phyloP scores from a whole-genome alignment of 2,329 filamentous ascomycete genomes.

The Graphiopsis chlorocephala region DNA sequence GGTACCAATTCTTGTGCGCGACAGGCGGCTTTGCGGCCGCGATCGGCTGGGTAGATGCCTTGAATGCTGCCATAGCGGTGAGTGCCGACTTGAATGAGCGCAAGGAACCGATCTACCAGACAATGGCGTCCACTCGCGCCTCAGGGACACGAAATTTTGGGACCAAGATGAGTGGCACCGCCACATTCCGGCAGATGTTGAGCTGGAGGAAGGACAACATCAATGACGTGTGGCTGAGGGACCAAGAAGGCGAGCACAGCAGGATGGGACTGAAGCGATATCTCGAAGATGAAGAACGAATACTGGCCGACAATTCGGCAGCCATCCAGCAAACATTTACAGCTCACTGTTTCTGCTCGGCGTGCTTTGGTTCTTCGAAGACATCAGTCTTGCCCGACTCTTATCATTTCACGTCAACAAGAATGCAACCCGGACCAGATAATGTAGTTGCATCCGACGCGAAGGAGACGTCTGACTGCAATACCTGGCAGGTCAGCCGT shows the following conservation, averaged over 20 bases:
- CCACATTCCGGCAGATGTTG: constrained; percentile 4
- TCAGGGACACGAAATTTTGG: too few species aligned
- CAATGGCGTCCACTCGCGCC: constrained; percentile 6
- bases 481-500: constrained; percentile 2
- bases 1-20: too few species aligned
- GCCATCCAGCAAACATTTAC: constrained; percentile 1
- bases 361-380: constrained; percentile 1
- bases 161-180: constrained; percentile 2
- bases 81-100: constrained; percentile 11
- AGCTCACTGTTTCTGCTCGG: constrained; percentile 6
- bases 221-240: constrained; percentile 2
- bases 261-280: constrained; percentile 1
- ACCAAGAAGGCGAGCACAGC: constrained; percentile 3
- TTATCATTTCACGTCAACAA: neutral
- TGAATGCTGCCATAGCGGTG: constrained; percentile 15
- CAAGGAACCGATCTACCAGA: constrained; percentile 5
- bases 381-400: neutral
- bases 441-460: constrained; percentile 1
- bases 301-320: neutral
- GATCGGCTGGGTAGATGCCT: constrained; percentile 15
- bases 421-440: neutral
- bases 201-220: constrained; percentile 3
- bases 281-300: constrained; percentile 1
- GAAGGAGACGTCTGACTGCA: neutral
- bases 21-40: neutral